Evolutionary conservation across 495 filamentous ascomycete genomes (phyloP).

Genomic region (Tricharina praecox): DNA sequence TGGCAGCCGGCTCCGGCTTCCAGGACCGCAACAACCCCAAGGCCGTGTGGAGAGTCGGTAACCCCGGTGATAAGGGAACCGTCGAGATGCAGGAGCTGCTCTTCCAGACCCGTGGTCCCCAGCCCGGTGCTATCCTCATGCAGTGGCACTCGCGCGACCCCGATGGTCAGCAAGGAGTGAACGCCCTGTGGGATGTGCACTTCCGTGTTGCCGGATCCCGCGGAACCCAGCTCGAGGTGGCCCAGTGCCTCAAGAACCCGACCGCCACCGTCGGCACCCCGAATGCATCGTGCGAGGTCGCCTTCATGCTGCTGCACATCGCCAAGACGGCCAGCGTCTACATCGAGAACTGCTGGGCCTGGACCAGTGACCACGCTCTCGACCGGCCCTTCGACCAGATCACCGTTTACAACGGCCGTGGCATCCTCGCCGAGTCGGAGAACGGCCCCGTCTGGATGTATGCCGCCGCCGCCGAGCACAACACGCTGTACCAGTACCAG

Average conservation of each 20-base stretch:
- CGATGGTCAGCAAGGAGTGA: conserved; percentile 45
- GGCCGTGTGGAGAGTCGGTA: conserved; percentile 60
- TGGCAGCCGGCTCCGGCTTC: conserved; percentile 62
- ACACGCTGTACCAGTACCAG: conserved; percentile 79
- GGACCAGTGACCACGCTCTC: conserved; percentile 87
- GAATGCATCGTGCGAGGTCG: conserved; percentile 43
- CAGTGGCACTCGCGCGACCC: conserved; percentile 66
- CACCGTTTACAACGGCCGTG: conserved; percentile 82
- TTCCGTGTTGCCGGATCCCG: conserved; percentile 69
- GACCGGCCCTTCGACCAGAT: conserved; percentile 64
- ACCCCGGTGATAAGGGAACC: conserved; percentile 55
- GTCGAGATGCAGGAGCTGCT: conserved; percentile 77
- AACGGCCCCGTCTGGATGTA: conserved; percentile 50
- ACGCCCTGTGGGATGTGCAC: conserved; percentile 84
- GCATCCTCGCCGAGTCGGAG: conserved; percentile 53
- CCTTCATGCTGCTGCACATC: conserved; percentile 72
- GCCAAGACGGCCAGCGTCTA: conserved; percentile 54
- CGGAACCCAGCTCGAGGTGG: conserved; percentile 62
- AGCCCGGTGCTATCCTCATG: conserved; percentile 74
- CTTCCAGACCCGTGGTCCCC: conserved; percentile 58
- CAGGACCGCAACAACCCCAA: conserved; percentile 50
- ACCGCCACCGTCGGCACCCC: conserved; percentile 35
- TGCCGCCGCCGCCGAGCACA: conserved; percentile 75
- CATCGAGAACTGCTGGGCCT: conserved; percentile 87
- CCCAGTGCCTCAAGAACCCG: conserved; percentile 58